These are phyloP conservation scores for Cyclotella sp. DNA, from an alignment of 108 stramenopile genomes.

Conservation along the genomic window DNA sequence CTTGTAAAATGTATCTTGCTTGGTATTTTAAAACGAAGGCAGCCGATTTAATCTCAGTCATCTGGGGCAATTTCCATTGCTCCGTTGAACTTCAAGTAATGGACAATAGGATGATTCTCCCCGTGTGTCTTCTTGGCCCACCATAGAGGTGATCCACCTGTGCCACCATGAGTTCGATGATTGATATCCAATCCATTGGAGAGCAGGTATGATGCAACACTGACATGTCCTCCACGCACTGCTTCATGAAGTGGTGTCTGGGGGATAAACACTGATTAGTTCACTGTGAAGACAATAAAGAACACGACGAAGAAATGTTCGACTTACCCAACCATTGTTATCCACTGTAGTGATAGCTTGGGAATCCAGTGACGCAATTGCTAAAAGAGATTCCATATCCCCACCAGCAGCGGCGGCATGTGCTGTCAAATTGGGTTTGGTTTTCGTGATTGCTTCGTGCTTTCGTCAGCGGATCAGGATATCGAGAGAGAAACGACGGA, in stretches of 20 bases:
- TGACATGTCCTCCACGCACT: conserved; percentile 70
- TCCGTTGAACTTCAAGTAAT: conserved; percentile 46
- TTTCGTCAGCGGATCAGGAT: neutral
- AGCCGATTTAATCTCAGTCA: neutral
- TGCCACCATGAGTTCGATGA: conserved; percentile 64
- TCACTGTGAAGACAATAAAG: neutral
- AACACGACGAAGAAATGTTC: neutral
- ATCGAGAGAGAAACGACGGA: neutral
- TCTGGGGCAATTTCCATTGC: conserved; percentile 49
- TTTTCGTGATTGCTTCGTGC: neutral
- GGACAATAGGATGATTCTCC: conserved; percentile 42
- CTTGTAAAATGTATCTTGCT: too few species aligned
- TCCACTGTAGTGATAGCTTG: conserved; percentile 60
- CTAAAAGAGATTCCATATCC: conserved; percentile 53
- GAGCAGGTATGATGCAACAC: conserved; percentile 63
- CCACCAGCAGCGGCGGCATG: conserved; percentile 68
- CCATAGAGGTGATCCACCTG: conserved; percentile 71
- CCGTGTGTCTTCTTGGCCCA: conserved; percentile 62
- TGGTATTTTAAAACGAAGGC: too few species aligned
- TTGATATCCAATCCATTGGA: conserved; percentile 58
- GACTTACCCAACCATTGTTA: conserved; percentile 68
- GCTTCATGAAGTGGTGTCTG: conserved; percentile 83
- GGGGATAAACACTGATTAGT: neutral
- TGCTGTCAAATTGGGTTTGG: conserved; percentile 32
- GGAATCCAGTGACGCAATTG: conserved; percentile 52